Conservation (phyloP, 768 basidiomycete species). For the Podaxis pistillaris region DNA sequence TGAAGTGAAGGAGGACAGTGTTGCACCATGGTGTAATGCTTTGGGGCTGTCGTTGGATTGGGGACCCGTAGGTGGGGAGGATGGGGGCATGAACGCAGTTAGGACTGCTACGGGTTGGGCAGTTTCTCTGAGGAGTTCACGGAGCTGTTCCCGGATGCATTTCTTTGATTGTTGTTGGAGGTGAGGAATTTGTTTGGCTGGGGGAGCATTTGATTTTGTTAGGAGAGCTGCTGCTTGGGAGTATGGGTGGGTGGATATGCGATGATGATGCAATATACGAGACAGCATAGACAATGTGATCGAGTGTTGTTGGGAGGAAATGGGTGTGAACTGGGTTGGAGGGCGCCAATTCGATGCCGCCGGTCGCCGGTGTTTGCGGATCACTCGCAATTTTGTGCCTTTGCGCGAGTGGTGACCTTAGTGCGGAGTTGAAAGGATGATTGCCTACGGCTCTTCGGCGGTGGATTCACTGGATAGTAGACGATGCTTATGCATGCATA, state of each 20-base stretch:
- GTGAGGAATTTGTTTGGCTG: not conserved
- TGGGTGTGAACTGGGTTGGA: not conserved
- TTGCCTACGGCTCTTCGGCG: too few relatives aligned
- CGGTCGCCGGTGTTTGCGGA: not conserved
- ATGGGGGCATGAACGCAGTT: constrained; percentile 60
- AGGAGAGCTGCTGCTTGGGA: constrained; percentile 7
- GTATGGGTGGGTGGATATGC: not conserved
- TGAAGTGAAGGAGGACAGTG: constrained; percentile 90
- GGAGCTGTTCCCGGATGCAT: constrained; percentile 32
- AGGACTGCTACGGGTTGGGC: constrained; percentile 88
- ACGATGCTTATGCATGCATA: too few relatives aligned
- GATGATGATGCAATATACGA: not conserved
- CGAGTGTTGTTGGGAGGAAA: not conserved
- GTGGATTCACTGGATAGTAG: too few relatives aligned
- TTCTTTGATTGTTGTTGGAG: constrained; percentile 8
- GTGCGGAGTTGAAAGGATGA: too few relatives aligned
- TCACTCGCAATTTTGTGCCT: too few relatives aligned
- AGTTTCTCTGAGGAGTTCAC: constrained; percentile 65
- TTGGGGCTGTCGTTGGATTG: not conserved
- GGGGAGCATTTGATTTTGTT: not conserved
- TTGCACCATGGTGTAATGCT: constrained; percentile 73
- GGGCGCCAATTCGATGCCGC: not conserved
- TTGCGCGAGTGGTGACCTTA: too few relatives aligned
- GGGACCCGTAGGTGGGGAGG: constrained; percentile 4
- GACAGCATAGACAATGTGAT: not conserved